phyloP scores from a whole-genome alignment of 2,329 filamentous ascomycete species.

The Intubia oerlemansii region DNA sequence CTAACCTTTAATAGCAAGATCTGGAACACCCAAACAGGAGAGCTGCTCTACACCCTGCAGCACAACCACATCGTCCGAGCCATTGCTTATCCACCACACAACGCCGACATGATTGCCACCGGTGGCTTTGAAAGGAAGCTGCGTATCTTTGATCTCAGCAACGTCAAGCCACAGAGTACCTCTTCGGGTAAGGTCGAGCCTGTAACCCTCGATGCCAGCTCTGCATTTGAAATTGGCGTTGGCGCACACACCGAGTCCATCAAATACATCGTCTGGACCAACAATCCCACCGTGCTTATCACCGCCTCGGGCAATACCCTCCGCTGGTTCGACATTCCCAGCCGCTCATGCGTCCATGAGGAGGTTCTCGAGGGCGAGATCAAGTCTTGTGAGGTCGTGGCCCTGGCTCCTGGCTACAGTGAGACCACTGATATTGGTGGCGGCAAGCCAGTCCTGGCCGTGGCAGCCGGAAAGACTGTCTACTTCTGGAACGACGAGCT shows the following conservation, averaged over 20 bases:
- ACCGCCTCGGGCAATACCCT: constrained; percentile 85
- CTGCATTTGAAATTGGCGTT: constrained; percentile 67
- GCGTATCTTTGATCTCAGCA: constrained; percentile 71
- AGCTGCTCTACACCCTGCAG: constrained; percentile 66
- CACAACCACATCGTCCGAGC: constrained; percentile 93
- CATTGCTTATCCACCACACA: constrained; percentile 69
- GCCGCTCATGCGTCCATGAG: constrained; percentile 52
- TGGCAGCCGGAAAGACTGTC: constrained; percentile 82
- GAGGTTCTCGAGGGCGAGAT: constrained; percentile 67
- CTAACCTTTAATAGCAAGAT: constrained; percentile 43
- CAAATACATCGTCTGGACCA: constrained; percentile 91
- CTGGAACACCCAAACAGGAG: constrained; percentile 91
- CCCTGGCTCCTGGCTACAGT: constrained; percentile 35
- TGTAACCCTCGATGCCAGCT: constrained; percentile 33
- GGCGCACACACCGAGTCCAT: constrained; percentile 73
- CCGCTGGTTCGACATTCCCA: constrained; percentile 82
- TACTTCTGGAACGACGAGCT: constrained; percentile 72
- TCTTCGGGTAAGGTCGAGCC: too few relatives aligned
- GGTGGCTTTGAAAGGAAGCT: constrained; percentile 94
- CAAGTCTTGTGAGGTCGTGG: constrained; percentile 77
- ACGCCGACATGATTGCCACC: constrained; percentile 70
- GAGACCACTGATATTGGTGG: constrained; percentile 41
- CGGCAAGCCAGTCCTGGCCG: constrained; percentile 55
- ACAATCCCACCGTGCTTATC: constrained; percentile 68
- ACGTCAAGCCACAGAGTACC: constrained; percentile 22